Evolutionary conservation across 2,329 filamentous ascomycete species (phyloP).

Genomic region (Scedosporium aurantiacum): DNA sequence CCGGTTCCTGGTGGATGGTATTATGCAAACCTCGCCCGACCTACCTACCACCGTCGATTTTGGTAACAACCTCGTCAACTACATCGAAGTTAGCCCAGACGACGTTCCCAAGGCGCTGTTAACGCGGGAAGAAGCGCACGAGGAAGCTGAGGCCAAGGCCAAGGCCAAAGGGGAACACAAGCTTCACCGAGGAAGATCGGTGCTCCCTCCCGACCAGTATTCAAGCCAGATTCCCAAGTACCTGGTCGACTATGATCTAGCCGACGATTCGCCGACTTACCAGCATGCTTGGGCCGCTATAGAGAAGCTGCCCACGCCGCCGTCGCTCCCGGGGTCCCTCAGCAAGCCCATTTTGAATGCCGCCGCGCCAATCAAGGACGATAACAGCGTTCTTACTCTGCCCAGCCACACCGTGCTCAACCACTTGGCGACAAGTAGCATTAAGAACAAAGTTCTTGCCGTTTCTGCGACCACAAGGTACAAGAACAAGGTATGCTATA

Average conservation of each 20-base stretch:
- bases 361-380: constrained; percentile 86
- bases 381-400: constrained; percentile 93
- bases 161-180: constrained; percentile 24
- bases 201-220: constrained; percentile 49
- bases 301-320: constrained; percentile 71
- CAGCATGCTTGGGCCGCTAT: constrained; percentile 65
- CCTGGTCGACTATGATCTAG: constrained; percentile 73
- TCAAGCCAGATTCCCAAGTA: constrained; percentile 70
- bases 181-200: constrained; percentile 42
- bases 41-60: constrained; percentile 94
- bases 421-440: constrained; percentile 92
- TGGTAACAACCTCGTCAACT: constrained; percentile 96
- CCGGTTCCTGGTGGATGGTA: constrained; percentile 88
- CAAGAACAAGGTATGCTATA: constrained; percentile 66
- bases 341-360: constrained; percentile 92
- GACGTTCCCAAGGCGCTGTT: constrained; percentile 38
- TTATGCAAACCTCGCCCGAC: constrained; percentile 79
- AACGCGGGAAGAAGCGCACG: constrained; percentile 13
- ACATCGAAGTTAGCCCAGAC: constrained; percentile 82
- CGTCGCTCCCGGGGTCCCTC: constrained; percentile 78
- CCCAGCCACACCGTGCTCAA: constrained; percentile 96
- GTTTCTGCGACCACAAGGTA: constrained; percentile 97
- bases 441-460: constrained; percentile 90
- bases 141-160: neutral
- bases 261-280: constrained; percentile 66